Evolutionary conservation across 208 protist species (phyloP).

Genomic region (Leishmania braziliensis): DNA sequence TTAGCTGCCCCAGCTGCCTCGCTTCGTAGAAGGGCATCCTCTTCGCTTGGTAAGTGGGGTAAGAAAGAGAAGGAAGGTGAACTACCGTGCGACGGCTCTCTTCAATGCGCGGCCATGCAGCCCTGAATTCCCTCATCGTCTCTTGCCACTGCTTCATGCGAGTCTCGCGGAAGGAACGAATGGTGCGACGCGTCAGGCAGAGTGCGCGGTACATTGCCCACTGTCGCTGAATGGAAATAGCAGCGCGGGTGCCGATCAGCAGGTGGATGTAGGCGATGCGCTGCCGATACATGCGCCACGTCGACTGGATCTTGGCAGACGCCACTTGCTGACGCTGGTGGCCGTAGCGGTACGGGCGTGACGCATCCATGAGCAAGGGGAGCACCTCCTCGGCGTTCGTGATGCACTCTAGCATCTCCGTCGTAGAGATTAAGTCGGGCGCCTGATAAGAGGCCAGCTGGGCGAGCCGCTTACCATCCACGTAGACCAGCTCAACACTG

Average conservation of each 20-base stretch:
- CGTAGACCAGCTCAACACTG: conserved; percentile 86
- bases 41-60: conserved; percentile 75
- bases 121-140: conserved; percentile 84
- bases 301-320: conserved; percentile 88
- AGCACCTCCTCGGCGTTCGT: conserved; percentile 83
- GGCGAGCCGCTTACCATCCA: conserved; percentile 90
- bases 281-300: conserved; percentile 87
- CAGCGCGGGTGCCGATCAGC: conserved; percentile 75
- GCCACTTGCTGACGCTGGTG: conserved; percentile 66
- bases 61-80: conserved; percentile 89
- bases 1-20: conserved; percentile 83
- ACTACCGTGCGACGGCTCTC: conserved; percentile 64
- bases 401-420: conserved; percentile 80
- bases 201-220: conserved; percentile 83
- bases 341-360: conserved; percentile 67
- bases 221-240: conserved; percentile 82
- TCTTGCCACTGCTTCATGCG: conserved; percentile 68
- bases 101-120: conserved; percentile 70
- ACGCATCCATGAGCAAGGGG: conserved; percentile 52
- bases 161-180: conserved; percentile 61
- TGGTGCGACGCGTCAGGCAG: conserved; percentile 65
- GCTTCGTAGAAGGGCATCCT: conserved; percentile 81
- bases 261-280: conserved; percentile 82
- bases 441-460: conserved; percentile 74
- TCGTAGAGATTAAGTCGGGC: conserved; percentile 37